These are phyloP conservation scores for Schoenoplectus tabernaemontani DNA, from an alignment of 202 grass and related monocot genomes.

Conservation along the genomic window DNA sequence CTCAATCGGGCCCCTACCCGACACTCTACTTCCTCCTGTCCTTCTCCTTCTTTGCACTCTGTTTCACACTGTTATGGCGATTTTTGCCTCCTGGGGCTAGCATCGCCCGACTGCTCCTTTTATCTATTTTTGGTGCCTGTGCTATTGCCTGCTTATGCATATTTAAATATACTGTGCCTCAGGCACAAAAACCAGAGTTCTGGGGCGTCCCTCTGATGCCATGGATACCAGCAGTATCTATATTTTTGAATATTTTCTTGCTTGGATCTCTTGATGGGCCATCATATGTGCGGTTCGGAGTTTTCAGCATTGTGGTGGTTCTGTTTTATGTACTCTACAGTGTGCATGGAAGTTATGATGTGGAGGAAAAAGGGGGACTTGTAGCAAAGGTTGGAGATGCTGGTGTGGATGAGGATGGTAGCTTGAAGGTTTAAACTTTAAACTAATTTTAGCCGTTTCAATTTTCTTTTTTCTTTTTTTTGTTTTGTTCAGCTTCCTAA, in stretches of 20 bases:
- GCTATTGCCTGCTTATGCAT: conserved; percentile 34
- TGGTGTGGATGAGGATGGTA: conserved; percentile 25
- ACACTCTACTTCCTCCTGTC: conserved; percentile 46
- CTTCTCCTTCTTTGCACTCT: conserved; percentile 47
- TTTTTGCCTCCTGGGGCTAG: conserved; percentile 25
- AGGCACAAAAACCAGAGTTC: conserved; percentile 42
- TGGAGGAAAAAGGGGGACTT: conserved; percentile 43
- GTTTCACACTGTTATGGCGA: conserved; percentile 64
- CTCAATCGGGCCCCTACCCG: conserved; percentile 17
- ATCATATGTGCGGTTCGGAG: conserved; percentile 65
- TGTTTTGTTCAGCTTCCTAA: not conserved
- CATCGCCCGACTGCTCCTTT: conserved; percentile 23
- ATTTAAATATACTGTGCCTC: conserved; percentile 64
- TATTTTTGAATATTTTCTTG: conserved; percentile 85
- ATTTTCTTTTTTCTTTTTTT: not conserved
- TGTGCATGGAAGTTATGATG: conserved; percentile 74
- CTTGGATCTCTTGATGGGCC: conserved; percentile 55
- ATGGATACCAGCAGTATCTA: conserved; percentile 72
- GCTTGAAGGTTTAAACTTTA: not conserved
- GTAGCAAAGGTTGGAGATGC: conserved; percentile 44
- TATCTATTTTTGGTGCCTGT: conserved; percentile 29
- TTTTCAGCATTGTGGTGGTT: conserved; percentile 48
- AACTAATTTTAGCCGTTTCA: not conserved
- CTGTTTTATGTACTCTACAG: conserved; percentile 73
- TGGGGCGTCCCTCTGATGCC: conserved; percentile 96